Percentiles rank a stretch among this genome's conserved stretches.
These are phyloP conservation scores for Fraxinus paxiana DNA, from an alignment of 305 asterid genomes.

Conservation along the genomic window DNA sequence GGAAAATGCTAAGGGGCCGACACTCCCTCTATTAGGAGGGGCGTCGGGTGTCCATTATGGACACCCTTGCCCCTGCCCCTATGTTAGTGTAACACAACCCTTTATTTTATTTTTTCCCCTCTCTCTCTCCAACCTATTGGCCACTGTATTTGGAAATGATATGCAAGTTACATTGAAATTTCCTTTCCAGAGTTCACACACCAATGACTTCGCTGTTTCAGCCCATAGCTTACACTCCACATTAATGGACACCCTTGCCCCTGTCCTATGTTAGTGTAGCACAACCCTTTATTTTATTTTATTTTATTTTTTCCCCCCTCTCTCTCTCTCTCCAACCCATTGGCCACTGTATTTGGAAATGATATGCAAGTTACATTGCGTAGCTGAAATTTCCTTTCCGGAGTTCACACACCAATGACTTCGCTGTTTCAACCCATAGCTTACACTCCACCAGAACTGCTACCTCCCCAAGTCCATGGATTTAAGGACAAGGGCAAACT, in stretches of 20 bases:
- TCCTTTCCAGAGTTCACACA: background rate
- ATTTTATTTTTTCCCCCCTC: too few species aligned
- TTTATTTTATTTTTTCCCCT: too few species aligned
- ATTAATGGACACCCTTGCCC: too few species aligned
- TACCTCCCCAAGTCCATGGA: background rate
- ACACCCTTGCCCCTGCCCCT: too few species aligned
- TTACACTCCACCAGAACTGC: conserved; percentile 11
- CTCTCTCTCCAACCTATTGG: background rate
- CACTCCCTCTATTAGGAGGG: too few species aligned
- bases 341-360: background rate
- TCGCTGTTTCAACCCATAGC: conserved; percentile 17
- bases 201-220: conserved; percentile 17
- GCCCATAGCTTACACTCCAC: conserved; percentile 9
- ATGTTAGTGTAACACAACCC: too few species aligned
- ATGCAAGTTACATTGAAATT: background rate
- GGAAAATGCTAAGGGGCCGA: too few species aligned
- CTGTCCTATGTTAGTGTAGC: too few species aligned
- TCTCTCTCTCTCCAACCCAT: too few species aligned
- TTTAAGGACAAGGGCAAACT: background rate
- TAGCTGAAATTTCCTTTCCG: background rate
- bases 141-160: background rate
- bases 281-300: too few species aligned
- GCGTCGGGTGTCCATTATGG: too few species aligned
- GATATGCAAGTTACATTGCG: background rate
- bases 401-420: conserved; percentile 4